phyloP scores from a whole-genome alignment of 805 yeast genomes.

The Kuraishia hungarica region DNA sequence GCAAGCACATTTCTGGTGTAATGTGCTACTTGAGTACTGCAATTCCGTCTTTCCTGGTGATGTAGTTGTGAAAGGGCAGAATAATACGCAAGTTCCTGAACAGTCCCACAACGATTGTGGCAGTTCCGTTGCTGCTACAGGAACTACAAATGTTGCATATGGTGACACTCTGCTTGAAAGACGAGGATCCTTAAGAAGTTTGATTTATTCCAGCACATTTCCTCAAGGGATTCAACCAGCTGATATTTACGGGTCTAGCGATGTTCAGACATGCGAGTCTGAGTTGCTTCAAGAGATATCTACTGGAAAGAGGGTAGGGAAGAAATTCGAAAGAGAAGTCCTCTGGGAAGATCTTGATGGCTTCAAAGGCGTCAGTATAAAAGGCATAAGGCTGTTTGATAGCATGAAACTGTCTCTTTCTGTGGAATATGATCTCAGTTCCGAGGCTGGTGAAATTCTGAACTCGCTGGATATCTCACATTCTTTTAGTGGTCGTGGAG shows the following conservation, averaged over 20 bases:
- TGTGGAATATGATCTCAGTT: neutral
- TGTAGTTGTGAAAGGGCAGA: neutral
- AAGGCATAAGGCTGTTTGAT: constrained; percentile 49
- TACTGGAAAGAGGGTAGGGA: neutral
- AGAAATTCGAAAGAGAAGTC: neutral
- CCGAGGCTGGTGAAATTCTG: neutral
- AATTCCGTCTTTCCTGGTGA: neutral
- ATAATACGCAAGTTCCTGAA: too few species aligned
- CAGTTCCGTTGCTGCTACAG: too few species aligned
- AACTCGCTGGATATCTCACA: neutral
- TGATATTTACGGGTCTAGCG: too few species aligned
- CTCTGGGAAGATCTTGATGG: constrained; percentile 61
- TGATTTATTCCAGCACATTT: too few species aligned
- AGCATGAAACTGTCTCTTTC: constrained; percentile 19
- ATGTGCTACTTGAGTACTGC: neutral
- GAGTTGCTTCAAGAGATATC: neutral
- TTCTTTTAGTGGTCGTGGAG: neutral
- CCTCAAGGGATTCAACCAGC: neutral
- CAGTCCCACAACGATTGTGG: too few species aligned
- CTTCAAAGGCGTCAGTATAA: constrained; percentile 45
- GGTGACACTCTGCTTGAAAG: too few species aligned
- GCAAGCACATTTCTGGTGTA: neutral
- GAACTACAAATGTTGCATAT: too few species aligned
- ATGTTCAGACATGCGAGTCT: too few species aligned
- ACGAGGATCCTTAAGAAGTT: too few species aligned